phyloP scores from a whole-genome alignment of 345 rosid genomes.

The Trapa incisa region DNA sequence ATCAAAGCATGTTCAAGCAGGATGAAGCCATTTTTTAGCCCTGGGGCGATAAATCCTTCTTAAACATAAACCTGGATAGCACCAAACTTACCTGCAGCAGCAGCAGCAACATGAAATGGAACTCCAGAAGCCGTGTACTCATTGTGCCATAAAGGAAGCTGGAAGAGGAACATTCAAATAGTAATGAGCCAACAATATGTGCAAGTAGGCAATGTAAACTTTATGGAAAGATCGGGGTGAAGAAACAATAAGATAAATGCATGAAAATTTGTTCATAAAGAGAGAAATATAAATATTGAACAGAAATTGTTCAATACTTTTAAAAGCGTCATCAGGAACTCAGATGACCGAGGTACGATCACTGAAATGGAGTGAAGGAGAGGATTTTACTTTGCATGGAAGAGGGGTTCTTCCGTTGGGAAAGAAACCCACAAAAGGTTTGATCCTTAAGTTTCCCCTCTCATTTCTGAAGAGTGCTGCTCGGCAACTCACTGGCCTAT shows the following conservation, averaged over 20 bases:
- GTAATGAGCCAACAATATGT: not conserved
- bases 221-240: not conserved
- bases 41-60: not conserved
- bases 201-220: not conserved
- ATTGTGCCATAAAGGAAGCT: constrained; percentile 33
- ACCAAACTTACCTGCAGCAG: constrained; percentile 8
- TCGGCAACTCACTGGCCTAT: constrained; percentile 33
- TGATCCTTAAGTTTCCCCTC: constrained; percentile 31
- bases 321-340: not conserved
- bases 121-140: constrained; percentile 13
- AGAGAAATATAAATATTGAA: not conserved
- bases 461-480: constrained; percentile 10
- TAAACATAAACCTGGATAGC: not conserved
- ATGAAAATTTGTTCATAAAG: not conserved
- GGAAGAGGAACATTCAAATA: not conserved
- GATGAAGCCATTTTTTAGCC: not conserved
- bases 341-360: not conserved
- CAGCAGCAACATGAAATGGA: constrained; percentile 32
- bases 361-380: not conserved
- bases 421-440: constrained; percentile 36
- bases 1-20: not conserved
- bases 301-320: not conserved
- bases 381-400: constrained; percentile 20
- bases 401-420: constrained; percentile 18
- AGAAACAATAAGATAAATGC: too few relatives aligned